These are phyloP conservation scores for Cladophialophora exuberans DNA, from an alignment of 2,329 filamentous ascomycete species.

Conservation along the genomic window DNA sequence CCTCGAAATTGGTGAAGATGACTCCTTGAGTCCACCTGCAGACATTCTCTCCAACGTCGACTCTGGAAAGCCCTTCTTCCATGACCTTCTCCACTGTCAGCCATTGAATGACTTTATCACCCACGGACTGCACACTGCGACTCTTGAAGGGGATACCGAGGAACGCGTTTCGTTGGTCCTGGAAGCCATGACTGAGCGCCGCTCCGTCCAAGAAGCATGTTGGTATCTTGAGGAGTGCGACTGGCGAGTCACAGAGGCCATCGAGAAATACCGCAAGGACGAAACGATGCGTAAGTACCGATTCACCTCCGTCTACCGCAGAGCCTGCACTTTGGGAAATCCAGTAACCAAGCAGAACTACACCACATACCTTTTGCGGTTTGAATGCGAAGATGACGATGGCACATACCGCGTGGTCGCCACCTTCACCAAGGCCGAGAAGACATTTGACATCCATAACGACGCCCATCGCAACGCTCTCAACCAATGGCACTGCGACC, in stretches of 20 bases:
- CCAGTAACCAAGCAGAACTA: not conserved
- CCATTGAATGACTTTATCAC: not conserved
- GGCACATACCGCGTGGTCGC: not conserved
- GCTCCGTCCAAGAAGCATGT: not conserved
- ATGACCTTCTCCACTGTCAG: not conserved
- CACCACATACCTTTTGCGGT: not conserved
- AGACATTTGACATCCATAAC: not conserved
- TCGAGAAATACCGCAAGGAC: not conserved
- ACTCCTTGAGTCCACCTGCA: not conserved
- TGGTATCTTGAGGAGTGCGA: not conserved
- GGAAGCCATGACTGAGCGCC: not conserved
- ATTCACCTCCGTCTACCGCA: not conserved
- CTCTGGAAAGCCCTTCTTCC: not conserved
- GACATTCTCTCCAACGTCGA: not conserved
- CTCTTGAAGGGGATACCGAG: not conserved
- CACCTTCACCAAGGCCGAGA: not conserved
- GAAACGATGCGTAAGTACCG: not conserved
- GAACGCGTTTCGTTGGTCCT: not conserved
- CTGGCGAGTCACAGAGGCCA: not conserved
- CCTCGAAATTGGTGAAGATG: not conserved
- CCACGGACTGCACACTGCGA: not conserved
- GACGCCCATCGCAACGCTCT: not conserved
- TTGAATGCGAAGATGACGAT: not conserved
- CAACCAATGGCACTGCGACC: slow-evolving; percentile 1
- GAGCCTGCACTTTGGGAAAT: not conserved